These are phyloP conservation scores for Phytophthora podocarpi DNA, from an alignment of 352 stramenopile genomes.

Conservation along the genomic window DNA sequence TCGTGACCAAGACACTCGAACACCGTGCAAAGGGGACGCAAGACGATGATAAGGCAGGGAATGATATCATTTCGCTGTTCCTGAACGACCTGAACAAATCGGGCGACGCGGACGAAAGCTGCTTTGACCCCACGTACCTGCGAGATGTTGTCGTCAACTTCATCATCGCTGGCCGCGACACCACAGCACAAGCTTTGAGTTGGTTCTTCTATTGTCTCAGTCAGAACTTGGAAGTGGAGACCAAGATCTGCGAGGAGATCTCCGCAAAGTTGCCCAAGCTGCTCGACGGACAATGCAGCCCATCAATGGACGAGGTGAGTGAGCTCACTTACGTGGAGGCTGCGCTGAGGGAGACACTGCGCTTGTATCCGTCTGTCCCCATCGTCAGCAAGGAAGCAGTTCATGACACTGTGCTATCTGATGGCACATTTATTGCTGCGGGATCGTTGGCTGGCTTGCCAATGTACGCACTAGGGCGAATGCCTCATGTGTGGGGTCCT, in stretches of 20 bases:
- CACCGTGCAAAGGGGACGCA: conserved; percentile 5
- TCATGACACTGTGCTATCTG: conserved; percentile 36
- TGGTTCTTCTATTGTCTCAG: conserved; percentile 79
- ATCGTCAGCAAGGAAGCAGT: conserved; percentile 38
- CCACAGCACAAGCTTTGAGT: conserved; percentile 68
- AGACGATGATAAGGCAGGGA: conserved; percentile 4
- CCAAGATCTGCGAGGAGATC: conserved; percentile 56
- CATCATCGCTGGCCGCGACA: conserved; percentile 82
- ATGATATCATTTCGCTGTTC: conserved; percentile 60
- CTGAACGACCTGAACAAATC: conserved; percentile 35
- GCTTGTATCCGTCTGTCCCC: conserved; percentile 68
- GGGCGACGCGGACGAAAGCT: conserved; percentile 4
- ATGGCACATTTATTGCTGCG: conserved; percentile 62
- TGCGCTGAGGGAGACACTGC: conserved; percentile 62
- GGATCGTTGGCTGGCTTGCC: conserved; percentile 45
- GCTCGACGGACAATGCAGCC: conserved; percentile 17
- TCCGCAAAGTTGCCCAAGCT: conserved; percentile 27
- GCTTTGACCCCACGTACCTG: conserved; percentile 50
- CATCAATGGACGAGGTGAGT: conserved; percentile 50
- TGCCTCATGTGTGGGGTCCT: conserved; percentile 60
- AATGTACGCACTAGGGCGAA: conserved; percentile 61
- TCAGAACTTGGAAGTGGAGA: conserved; percentile 50
- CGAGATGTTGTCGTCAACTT: conserved; percentile 84
- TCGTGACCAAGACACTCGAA: conserved; percentile 45
- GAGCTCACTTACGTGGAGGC: conserved; percentile 56